Evolutionary conservation across 1,139 yeast genomes (phyloP), one percentile per base, ranked within the genome.

Genomic region (Entelexis paramagnoliae): DNA sequence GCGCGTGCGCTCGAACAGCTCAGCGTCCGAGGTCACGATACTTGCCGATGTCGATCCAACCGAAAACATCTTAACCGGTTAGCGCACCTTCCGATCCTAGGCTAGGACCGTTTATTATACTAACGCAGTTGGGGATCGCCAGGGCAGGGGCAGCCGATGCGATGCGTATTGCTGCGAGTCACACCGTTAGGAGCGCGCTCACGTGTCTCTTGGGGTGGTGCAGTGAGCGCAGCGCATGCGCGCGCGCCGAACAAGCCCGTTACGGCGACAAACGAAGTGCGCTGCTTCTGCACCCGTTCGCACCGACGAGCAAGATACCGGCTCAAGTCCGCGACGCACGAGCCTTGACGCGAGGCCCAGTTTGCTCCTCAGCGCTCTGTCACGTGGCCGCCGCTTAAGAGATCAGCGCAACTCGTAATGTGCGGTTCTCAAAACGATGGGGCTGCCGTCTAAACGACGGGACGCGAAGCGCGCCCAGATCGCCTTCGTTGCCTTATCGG

Each of bases 11-110:
- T 63, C 64, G 64, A 74, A 83, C 56, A 68, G 65, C 24, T 63
- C 66, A 8, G 71, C 68, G 60, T 75, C 77, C 49, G 70, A 67
- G 17, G 88, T 80, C 30, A 80, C 80, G 51, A 83, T 66, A 34
- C 59, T 53, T 3, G 59, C 55, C n/a, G 56, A 55, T 9, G 60
- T 47, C 46, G 58, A 38, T n/a, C 58, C 58, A 11, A 52, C 43
- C 26, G 58, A 43, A 14, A 49, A 19, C 57, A 54, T 54, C 6
- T 39, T 39, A 4, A 14, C 22, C 11, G 19, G 8, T n/a, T n/a
- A n/a, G 32, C 17, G 42, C 30, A 14, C n/a, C 26, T 26, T 6
- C 11, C 17, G 24, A 10, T n/a, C 42, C 5, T 13, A 39, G 42
- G 17, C 19, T 10, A 17, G 26, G 35, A 34, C 24, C 24, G 24